Conservation (phyloP, 306 rosid genomes). For the Corylus americana region DNA sequence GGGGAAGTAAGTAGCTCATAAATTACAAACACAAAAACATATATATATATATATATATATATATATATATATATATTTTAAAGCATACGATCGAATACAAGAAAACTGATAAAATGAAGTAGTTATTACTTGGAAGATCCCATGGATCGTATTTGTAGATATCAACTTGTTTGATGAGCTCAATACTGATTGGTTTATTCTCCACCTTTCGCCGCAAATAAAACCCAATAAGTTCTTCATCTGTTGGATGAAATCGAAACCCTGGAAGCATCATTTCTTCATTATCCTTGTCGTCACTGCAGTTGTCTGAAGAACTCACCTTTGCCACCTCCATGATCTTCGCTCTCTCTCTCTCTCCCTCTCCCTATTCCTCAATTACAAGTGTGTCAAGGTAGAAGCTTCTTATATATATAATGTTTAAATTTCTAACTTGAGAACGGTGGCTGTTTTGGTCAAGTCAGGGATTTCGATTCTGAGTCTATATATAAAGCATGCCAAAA, state of each 20-base stretch:
- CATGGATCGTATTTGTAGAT: constrained; percentile 95
- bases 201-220: constrained; percentile 69
- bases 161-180: constrained; percentile 85
- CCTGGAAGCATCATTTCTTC: constrained; percentile 72
- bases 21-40: too few species aligned
- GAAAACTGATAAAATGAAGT: not conserved
- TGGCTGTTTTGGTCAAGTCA: constrained; percentile 48
- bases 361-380: not conserved
- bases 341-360: not conserved
- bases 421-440: constrained; percentile 13
- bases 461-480: constrained; percentile 25
- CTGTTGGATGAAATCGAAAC: constrained; percentile 90
- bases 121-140: constrained; percentile 91
- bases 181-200: constrained; percentile 61
- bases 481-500: not conserved
- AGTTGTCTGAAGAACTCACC: constrained; percentile 3
- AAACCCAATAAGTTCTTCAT: constrained; percentile 92
- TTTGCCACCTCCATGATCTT: constrained; percentile 43
- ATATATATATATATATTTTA: too few species aligned
- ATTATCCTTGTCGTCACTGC: constrained; percentile 38
- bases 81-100: not conserved
- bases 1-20: too few species aligned
- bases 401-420: constrained; percentile 23
- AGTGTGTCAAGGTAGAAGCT: constrained; percentile 25
- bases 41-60: too few species aligned